Base-by-base conservation (phyloP, 352 stramenopile genomes). In the Phytopythium ostracodes region DNA sequence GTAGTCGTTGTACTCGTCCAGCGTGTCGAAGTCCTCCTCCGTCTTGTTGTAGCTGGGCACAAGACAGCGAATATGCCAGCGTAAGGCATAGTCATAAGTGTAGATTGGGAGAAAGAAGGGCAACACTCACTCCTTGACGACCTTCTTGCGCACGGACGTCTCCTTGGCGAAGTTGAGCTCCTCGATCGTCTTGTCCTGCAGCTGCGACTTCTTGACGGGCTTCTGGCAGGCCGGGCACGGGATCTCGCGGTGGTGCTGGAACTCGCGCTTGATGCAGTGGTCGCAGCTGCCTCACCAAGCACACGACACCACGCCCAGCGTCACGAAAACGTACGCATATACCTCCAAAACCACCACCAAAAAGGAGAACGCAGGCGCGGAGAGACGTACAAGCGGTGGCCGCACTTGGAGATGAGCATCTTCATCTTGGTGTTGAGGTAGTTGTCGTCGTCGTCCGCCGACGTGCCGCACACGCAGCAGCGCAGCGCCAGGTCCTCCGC, bases 391-490 rank as follows among this genome's bases (percentile, higher is more conserved):
- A 93, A 94, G 71, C 85, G 85, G 62, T 96, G 87, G 58, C 87
- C 85, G 51, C 87, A 96, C 72, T 96, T 94, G 58, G 87, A 94
- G 70, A 96, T 96, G 62, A 93, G 84, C 81, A 96, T 94, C 71
- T 94, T 96, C 87, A 96, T 96, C 73, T 92, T 94, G 22, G 85
- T 96, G 72, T 96, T 96, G 60, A 96, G 81, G 65, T 92, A 88
- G 71, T 96, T 96, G 68, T 73, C 84, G 72, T 96, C 85, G 60
- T 94, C 85, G 59, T 96, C 84, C 35, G 73, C 73, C 25, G 83
- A 91, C 64, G 87, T 96, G 65, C 87, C 85, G 71, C 87, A 96
- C 42, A 95, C 87, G 75, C 87, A 95, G 83, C 87, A 95, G 72
- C 84, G 84, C 67, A 89, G 76, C 72, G 84, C 75, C 59, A 92